phyloP scores from a whole-genome alignment of 2,329 filamentous ascomycete genomes.

The Diaporthe sp. region DNA sequence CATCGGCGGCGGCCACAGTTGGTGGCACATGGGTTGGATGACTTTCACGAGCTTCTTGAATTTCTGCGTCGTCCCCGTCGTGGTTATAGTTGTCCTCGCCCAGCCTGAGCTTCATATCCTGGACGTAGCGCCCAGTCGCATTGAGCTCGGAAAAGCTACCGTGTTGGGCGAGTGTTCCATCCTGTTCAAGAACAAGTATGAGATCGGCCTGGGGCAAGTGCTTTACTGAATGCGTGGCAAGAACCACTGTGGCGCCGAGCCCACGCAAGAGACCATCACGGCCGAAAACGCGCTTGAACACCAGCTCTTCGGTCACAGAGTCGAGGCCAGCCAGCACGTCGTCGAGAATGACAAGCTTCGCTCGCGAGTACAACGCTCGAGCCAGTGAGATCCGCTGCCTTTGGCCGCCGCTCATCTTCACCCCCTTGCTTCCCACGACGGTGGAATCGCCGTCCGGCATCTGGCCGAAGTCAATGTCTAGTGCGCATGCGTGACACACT shows the following conservation, averaged over 20 bases:
- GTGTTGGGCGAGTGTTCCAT: constrained; percentile 52
- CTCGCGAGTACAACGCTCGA: constrained; percentile 54
- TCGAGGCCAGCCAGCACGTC: constrained; percentile 57
- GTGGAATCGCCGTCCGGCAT: constrained; percentile 56
- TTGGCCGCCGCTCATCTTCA: constrained; percentile 63
- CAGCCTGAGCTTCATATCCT: constrained; percentile 44
- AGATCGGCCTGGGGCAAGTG: constrained; percentile 53
- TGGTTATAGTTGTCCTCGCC: constrained; percentile 23
- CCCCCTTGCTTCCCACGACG: constrained; percentile 59
- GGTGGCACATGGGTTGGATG: background rate
- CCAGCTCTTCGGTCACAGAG: constrained; percentile 49
- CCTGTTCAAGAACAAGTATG: constrained; percentile 50
- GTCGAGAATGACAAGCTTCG: constrained; percentile 52
- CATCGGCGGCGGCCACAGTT: constrained; percentile 27
- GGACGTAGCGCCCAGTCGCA: constrained; percentile 51
- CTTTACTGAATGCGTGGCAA: constrained; percentile 53
- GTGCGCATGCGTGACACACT: constrained; percentile 53
- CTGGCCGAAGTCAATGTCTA: constrained; percentile 51
- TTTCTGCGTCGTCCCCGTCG: background rate
- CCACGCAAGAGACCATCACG: constrained; percentile 47
- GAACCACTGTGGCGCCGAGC: constrained; percentile 53
- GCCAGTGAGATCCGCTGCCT: constrained; percentile 58
- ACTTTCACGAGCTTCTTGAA: background rate
- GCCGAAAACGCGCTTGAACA: constrained; percentile 51
- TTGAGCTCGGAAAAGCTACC: constrained; percentile 53